Evolutionary conservation across 1,284 basidiomycete genomes (phyloP), one percentile per base, ranked within the genome.

Genomic region (Trichosporon sp.): DNA sequence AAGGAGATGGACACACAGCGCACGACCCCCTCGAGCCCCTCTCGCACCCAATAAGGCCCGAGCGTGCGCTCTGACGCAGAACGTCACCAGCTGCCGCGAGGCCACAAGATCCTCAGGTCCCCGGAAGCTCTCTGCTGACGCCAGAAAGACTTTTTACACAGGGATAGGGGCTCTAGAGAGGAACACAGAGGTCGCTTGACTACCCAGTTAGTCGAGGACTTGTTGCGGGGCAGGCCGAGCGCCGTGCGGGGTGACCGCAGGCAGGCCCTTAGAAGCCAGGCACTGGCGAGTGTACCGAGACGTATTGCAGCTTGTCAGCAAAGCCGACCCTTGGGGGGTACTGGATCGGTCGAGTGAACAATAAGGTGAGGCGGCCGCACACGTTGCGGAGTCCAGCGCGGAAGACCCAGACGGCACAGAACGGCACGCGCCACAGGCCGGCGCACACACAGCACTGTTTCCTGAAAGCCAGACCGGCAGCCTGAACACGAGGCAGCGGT

Each of bases 401-500:
- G 35, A 37, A 37, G 6, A 37, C 35, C 35, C 35, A 37, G 8
- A 37, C 35, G 35, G 35, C 35, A 16, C 5, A 11, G 19, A 26
- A 16, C 51, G 51, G 51, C 48, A 19, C 48, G 51, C 59, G 59
- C 59, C 59, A 63, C 59, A 61, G 12, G 31, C 31, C 14, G 35
- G 31, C 59, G 32, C 59, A 63, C 59, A 63, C 31, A n/a, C 59
- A 8, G 19, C n/a, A 19, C 51, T 8, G 14, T 54, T 5, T 19
- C 51, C 51, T 54, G 51, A 54, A 21, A 7, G 31, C 59, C 59
- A 37, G 59, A 35, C 32, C 14, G 59, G 37, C 32, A 19, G 16
- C 59, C 59, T 63, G 59, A 63, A 63, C 59, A 63, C 59, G 59
- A 63, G 59, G 59, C 59, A 63, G 5, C 59, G 59, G 59, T 37